Conservation (phyloP, 768 basidiomycete genomes). For the Tylopilus vinaceipallidus region DNA sequence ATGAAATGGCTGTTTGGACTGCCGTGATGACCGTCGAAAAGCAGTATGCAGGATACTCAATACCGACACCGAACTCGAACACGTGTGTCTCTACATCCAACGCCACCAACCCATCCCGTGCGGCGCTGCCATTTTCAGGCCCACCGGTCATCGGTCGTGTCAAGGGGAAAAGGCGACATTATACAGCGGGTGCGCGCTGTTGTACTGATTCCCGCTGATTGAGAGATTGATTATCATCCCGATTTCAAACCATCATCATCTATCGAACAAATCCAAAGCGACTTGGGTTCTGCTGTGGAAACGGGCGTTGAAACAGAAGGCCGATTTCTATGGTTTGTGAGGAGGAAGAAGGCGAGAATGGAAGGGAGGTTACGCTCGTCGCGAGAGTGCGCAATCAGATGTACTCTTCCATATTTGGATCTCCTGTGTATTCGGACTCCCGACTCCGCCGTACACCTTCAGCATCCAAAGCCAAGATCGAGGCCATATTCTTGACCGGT, state of each 20-base stretch:
- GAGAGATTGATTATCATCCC: slow-evolving; percentile 2
- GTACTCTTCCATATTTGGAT: not conserved
- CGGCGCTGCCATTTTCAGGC: not conserved
- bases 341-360: not conserved
- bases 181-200: not conserved
- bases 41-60: not conserved
- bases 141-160: not conserved
- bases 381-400: not conserved
- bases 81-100: slow-evolving; percentile 7
- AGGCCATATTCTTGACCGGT: not conserved
- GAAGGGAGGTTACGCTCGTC: not conserved
- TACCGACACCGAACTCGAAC: slow-evolving; percentile 6
- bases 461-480: not conserved
- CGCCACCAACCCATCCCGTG: not conserved
- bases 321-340: not conserved
- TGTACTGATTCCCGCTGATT: slow-evolving; percentile 13
- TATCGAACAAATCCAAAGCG: slow-evolving; percentile 22
- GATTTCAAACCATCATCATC: slow-evolving; percentile 1
- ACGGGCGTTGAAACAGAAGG: slow-evolving; percentile 4
- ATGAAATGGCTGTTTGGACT: not conserved
- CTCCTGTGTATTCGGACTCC: no score
- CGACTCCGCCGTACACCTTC: slow-evolving; percentile 7
- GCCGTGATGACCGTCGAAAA: not conserved
- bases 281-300: slow-evolving; percentile 15
- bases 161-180: not conserved